Base-by-base conservation (phyloP, 208 protist species). In the Trypanosoma lewisi region DNA sequence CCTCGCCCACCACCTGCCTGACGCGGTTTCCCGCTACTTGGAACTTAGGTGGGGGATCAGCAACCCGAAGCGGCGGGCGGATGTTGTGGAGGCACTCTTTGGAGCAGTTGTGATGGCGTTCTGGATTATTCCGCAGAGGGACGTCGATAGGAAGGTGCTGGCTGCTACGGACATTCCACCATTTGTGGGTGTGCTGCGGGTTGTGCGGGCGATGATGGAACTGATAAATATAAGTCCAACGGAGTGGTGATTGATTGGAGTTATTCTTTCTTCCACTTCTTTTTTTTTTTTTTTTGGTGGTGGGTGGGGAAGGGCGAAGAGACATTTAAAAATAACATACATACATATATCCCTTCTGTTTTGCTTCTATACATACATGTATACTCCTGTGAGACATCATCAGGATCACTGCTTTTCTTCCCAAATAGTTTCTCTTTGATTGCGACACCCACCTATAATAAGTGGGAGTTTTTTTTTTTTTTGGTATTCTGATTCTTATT, bases 11-110 rank as follows among this genome's bases (percentile, higher is more conserved):
- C 39, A 42, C 25, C 63, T 87, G 36, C 73, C 73, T 44, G 28
- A 44, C 3, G 31, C 55, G 31, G 23, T 87, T n/a, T 57, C 53
- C 8, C 48, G 51, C 17, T 73, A 77, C 56, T 59, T 76, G 55
- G 36, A 62, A 41, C 44, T 65, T 14, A 21, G 58, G 19, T 67
- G 53, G 16, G 28, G 47, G 41, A 68, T 83, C 34, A 54, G 39
- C 28, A 78, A 70, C 42, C 55, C 49, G 23, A 87, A 87, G 69
- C 64, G 67, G 11, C 54, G 62, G 33, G 76, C 81, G 16, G 77
- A 87, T 67, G 56, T 73, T 31, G 70, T 82, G 21, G 77, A 87
- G 63, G 65, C 77, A 17, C 36, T 87, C 12, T 79, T 87, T 51
- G 81, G 81, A 3, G 81, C 77, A 1, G 4, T 87, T 25, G 70